phyloP scores from a whole-genome alignment of 495 filamentous ascomycete genomes.

The Lasiosphaeriaceae sp. region DNA sequence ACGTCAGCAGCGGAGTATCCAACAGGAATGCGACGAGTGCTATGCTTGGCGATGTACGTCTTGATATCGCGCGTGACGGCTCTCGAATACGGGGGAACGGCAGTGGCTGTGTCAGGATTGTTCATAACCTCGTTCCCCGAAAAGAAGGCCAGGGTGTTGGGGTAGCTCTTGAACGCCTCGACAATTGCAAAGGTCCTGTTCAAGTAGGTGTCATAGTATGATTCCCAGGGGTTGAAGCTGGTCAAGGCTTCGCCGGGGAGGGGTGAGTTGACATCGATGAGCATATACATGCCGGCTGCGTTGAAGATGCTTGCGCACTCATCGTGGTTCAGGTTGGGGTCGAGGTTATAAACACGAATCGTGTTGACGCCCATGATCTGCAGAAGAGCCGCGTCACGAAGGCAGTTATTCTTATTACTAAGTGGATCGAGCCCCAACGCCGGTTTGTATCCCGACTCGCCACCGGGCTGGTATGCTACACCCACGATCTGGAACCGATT shows the following conservation, averaged over 20 bases:
- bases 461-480: constrained; percentile 92
- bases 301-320: constrained; percentile 91
- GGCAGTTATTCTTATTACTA: constrained; percentile 67
- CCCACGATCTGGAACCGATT: constrained; percentile 87
- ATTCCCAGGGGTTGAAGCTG: constrained; percentile 61
- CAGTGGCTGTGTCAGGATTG: constrained; percentile 49
- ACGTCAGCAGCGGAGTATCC: constrained; percentile 85
- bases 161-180: constrained; percentile 90
- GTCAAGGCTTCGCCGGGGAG: constrained; percentile 70
- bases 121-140: constrained; percentile 93
- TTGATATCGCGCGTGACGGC: constrained; percentile 81
- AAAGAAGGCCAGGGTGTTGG: constrained; percentile 90
- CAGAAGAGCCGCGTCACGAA: constrained; percentile 90
- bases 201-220: constrained; percentile 73
- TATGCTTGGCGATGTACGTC: constrained; percentile 60
- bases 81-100: constrained; percentile 68
- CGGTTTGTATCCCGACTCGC: constrained; percentile 71
- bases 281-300: constrained; percentile 57
- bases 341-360: constrained; percentile 90
- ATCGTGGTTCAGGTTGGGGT: constrained; percentile 80
- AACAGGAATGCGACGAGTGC: constrained; percentile 39
- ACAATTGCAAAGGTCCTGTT: constrained; percentile 83
- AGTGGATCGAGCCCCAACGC: constrained; percentile 63
- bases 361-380: constrained; percentile 81
- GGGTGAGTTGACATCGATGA: constrained; percentile 91